phyloP scores from a whole-genome alignment of 2,329 filamentous ascomycete species.

The Ustilaginoidea virens region DNA sequence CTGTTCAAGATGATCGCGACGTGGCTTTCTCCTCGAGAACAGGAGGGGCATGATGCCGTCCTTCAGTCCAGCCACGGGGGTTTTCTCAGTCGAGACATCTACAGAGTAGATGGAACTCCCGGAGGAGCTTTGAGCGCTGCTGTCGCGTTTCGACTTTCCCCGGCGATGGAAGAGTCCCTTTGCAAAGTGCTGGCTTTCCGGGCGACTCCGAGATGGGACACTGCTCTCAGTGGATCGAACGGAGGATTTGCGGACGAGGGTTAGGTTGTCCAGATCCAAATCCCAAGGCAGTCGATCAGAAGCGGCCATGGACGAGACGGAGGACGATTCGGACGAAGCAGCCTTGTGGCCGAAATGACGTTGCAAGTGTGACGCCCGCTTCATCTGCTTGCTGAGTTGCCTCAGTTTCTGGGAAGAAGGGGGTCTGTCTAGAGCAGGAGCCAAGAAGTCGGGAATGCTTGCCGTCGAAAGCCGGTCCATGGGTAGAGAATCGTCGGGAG shows the following conservation, averaged over 20 bases:
- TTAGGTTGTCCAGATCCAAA: slow-evolving; percentile 28
- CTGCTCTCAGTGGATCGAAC: slow-evolving; percentile 37
- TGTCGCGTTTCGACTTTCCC: slow-evolving; percentile 33
- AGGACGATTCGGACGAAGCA: slow-evolving; percentile 40
- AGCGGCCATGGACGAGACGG: slow-evolving; percentile 27
- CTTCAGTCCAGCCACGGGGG: slow-evolving; percentile 15
- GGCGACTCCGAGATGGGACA: slow-evolving; percentile 35
- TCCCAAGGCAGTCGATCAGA: slow-evolving; percentile 34
- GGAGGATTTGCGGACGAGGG: slow-evolving; percentile 40
- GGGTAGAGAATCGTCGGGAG: slow-evolving; percentile 5
- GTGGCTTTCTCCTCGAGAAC: slow-evolving; percentile 32
- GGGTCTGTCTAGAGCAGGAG: slow-evolving; percentile 43
- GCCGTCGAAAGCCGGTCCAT: slow-evolving; percentile 8
- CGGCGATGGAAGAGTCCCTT: slow-evolving; percentile 43
- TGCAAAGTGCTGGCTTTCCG: slow-evolving; percentile 45
- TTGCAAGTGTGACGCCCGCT: slow-evolving; percentile 29
- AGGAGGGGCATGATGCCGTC: slow-evolving; percentile 34
- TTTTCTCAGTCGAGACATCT: slow-evolving; percentile 23
- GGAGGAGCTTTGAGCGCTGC: slow-evolving; percentile 30
- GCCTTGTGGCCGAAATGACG: slow-evolving; percentile 17
- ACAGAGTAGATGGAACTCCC: slow-evolving; percentile 32
- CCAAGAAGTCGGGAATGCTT: slow-evolving; percentile 29
- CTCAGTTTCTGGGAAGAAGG: slow-evolving; percentile 45
- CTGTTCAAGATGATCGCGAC: slow-evolving; percentile 17
- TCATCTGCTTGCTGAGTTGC: slow-evolving; percentile 43